phyloP scores from a whole-genome alignment of 148 eudicot genomes.

The Rhododendron ferrugineum region DNA sequence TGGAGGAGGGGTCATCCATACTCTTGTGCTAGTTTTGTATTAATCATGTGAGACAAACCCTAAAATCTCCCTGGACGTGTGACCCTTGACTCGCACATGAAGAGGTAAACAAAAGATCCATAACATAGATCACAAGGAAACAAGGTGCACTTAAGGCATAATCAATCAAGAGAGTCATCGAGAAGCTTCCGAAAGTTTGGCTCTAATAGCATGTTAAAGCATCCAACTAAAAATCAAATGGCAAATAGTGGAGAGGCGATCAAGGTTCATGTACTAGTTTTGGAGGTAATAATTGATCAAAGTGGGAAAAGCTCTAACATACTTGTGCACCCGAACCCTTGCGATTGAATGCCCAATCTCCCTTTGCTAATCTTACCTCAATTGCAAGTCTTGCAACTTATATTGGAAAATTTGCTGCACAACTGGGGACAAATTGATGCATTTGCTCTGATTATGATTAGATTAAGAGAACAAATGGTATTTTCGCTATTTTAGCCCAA shows the following conservation, averaged over 20 bases:
- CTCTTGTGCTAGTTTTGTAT: neutral
- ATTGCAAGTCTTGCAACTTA: slow-evolving; percentile 2
- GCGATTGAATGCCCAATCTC: neutral
- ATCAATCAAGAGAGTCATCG: neutral
- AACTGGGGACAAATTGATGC: neutral
- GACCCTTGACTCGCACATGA: neutral
- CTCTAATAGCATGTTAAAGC: neutral
- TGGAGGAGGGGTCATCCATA: neutral
- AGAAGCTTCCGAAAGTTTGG: neutral
- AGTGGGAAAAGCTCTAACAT: neutral
- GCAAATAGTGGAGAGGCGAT: neutral
- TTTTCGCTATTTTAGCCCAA: neutral
- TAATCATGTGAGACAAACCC: neutral
- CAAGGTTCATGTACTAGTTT: neutral
- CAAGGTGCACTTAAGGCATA: neutral
- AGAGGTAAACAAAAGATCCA: neutral
- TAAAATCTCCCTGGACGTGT: neutral
- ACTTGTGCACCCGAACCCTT: neutral
- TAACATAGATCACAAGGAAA: neutral
- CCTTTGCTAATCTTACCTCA: neutral
- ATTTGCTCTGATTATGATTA: neutral
- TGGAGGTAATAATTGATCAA: neutral
- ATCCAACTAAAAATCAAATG: neutral
- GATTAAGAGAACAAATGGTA: neutral
- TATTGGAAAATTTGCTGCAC: neutral